Base-by-base conservation (phyloP, 352 stramenopile genomes). In the Blastocystis hominis region DNA sequence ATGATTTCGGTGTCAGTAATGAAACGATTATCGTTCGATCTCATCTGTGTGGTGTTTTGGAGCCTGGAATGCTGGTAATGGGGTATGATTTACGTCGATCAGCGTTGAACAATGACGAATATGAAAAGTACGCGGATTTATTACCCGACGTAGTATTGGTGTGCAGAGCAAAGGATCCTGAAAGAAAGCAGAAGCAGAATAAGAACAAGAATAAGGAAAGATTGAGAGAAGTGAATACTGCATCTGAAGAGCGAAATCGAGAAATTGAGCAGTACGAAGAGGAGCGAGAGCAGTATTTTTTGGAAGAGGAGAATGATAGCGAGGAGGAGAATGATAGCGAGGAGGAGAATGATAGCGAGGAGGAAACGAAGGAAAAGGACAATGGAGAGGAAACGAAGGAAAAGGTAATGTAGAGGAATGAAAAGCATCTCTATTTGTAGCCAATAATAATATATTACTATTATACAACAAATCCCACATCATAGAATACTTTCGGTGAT, bases 41-140 rank as follows among this genome's bases (percentile, higher is more conserved):
- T 53, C 47, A 84, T 68, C 47, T 68, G 72, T 84, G 68, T 84
- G 68, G 72, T 84, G 72, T 46, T 84, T 84, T 50, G 68, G 72
- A 98, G 87, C 92, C 93, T 3, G 97, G 97, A 10, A 97, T 99
- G 92, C 95, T 93, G 47, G 97, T 95, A 55, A 90, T 98, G 1
- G 96, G 97, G 17, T 99, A 98, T 90, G 95, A 99, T 90, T 91
- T 99, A 78, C 94, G 92, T n/a, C 93, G 94, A 63, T 93, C 93
- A 13, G 96, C 98, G 62, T 94, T 98, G 55, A 97, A 97, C 86
- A 92, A 96, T 88, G 92, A 94, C 9, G 94, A 98, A n/a, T 77
- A 56, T 36, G 76, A 86, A 24, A 80, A 56, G 30, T 86, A 86
- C 47, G 4, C 15, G 24, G 56, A 68, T 2, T n/a, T 50, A 24